Base-by-base conservation (phyloP, 192 early-diverging fungal genomes). In the Coemansia aciculifera region DNA sequence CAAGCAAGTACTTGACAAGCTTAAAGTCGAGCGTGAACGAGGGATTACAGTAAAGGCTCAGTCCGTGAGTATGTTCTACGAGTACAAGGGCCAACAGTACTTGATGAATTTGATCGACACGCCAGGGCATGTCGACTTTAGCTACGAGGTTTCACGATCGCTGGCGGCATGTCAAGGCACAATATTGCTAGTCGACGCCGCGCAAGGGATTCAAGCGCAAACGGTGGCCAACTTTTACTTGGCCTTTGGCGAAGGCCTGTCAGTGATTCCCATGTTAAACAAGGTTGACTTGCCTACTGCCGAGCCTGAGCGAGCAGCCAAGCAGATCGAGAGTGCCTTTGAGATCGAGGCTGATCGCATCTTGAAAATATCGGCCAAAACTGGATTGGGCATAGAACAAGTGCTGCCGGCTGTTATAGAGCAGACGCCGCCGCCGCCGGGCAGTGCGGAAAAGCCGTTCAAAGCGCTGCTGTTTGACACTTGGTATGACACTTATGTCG, bases 1-100 rank as follows among this genome's bases (percentile, higher is more conserved):
- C 68, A 92, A 92, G 67, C 97, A 98, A 71, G 94, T 99, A 3
- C 77, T 99, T 36, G 97, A 99, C 63, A 99, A 96, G 79, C 86
- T 99, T 1, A 94, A 92, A 73, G 96, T 98, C 3, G 97, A 99
- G 69, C 81, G 93, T 2, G 95, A 98, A 66, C 87, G 97, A 39
- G 97, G 97, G 23, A 99, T 99, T 62, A 99, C 97, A 7, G 94
- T 99, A 59, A 99, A 99, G 77, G 97, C 97, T 19, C 95, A 97
- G 88, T 89, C 89, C 69, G 61, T 68, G 4, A 96, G 94, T 42
- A 97, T 98, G 97, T 91, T 98, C 72, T 94, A 94, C 71, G 85
- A 85, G 12, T 84, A 94, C 78, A 88, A 90, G 56, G 92, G 90
- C 8, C 70, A 93, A 49, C 70, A 86, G 36, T 98, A 98, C 75